Evolutionary conservation across 1,284 basidiomycete genomes (phyloP).

Genomic region (Naganishia sp.): DNA sequence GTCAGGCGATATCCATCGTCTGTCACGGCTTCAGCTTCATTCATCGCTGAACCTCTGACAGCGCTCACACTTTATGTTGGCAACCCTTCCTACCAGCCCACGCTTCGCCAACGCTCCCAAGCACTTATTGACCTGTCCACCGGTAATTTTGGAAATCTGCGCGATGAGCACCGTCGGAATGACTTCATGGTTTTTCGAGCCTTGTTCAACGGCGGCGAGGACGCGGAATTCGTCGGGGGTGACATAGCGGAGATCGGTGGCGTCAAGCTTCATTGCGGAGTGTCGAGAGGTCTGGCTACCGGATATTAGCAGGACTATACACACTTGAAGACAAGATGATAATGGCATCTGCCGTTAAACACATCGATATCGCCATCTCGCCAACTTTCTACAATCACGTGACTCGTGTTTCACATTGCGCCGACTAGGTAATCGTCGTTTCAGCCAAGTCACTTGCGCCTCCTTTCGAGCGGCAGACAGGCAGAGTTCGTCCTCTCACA

Average conservation of each 20-base stretch:
- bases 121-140: constrained; percentile 90
- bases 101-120: constrained; percentile 87
- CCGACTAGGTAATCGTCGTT: neutral
- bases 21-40: constrained; percentile 46
- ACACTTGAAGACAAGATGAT: neutral
- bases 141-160: constrained; percentile 82
- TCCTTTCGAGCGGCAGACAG: no score
- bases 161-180: constrained; percentile 87
- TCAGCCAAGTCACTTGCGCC: no score
- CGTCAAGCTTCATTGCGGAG: constrained; percentile 81
- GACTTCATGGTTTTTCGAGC: constrained; percentile 95
- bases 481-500: no score
- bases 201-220: constrained; percentile 85
- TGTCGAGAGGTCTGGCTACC: neutral
- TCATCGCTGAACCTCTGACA: no score
- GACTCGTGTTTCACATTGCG: constrained; percentile 11
- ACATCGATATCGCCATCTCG: neutral
- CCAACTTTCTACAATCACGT: constrained; percentile 21
- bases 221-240: constrained; percentile 92
- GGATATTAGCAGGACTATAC: neutral
- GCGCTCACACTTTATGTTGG: constrained; percentile 74
- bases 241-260: constrained; percentile 90
- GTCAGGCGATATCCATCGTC: constrained; percentile 97
- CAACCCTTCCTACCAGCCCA: constrained; percentile 83
- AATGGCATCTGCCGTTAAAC: neutral